Conservation (phyloP, 2,329 filamentous ascomycete genomes). For the Sporothrix euskadiensis region DNA sequence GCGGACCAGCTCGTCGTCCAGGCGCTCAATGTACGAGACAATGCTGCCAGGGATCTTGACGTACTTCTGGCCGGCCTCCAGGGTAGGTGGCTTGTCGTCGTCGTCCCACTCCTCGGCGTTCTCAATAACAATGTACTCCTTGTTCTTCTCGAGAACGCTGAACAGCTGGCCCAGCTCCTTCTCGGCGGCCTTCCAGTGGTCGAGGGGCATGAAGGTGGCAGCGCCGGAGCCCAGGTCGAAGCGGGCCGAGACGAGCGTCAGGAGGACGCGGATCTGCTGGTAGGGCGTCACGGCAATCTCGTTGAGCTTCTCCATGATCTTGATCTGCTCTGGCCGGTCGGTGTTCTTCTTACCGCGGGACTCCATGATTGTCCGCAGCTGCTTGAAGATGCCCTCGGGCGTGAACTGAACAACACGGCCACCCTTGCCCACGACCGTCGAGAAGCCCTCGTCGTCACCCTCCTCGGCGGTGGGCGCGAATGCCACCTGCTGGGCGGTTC, state of each 20-base stretch:
- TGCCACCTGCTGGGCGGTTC: constrained; percentile 49
- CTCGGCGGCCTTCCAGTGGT: constrained; percentile 95
- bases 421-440: constrained; percentile 84
- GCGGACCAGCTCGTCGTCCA: constrained; percentile 95
- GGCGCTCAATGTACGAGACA: constrained; percentile 88
- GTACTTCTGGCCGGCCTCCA: constrained; percentile 72
- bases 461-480: constrained; percentile 44
- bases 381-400: constrained; percentile 96
- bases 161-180: constrained; percentile 80
- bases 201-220: constrained; percentile 81
- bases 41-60: constrained; percentile 93
- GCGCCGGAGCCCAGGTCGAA: constrained; percentile 86
- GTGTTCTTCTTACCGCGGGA: constrained; percentile 99
- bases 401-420: constrained; percentile 90
- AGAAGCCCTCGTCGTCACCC: constrained; percentile 82
- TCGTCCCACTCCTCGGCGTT: constrained; percentile 98
- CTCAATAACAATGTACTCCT: constrained; percentile 83
- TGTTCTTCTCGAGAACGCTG: constrained; percentile 73
- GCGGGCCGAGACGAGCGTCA: constrained; percentile 87
- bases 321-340: constrained; percentile 90
- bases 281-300: constrained; percentile 90
- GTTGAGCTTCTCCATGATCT: constrained; percentile 92
- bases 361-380: constrained; percentile 89
- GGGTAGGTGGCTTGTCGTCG: constrained; percentile 84
- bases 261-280: constrained; percentile 87